A percentile compares a stretch with the other conserved stretches of the same genome.
Conservation (phyloP, 495 filamentous ascomycete genomes). For the Lophiostoma macrostomum region DNA sequence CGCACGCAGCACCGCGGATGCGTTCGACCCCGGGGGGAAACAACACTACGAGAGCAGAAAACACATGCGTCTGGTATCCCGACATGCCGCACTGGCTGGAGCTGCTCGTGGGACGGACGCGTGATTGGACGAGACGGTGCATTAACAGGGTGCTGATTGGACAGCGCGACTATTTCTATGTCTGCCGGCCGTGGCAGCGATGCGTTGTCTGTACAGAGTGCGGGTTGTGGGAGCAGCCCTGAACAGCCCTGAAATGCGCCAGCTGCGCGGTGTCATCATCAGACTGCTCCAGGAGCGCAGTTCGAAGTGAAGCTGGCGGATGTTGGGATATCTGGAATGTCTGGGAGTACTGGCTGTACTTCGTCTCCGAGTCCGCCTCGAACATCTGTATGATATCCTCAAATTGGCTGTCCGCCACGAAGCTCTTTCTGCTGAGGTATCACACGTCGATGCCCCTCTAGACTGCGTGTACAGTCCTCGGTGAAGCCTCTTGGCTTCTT, state of each 20-base stretch:
- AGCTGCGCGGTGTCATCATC: conserved; percentile 16
- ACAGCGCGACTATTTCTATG: not conserved
- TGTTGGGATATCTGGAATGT: too few relatives aligned
- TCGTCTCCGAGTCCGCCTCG: too few relatives aligned
- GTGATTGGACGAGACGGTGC: conserved; percentile 12
- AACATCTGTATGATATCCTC: too few relatives aligned
- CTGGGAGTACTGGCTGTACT: too few relatives aligned
- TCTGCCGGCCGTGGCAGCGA: conserved; percentile 19
- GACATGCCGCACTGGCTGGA: conserved; percentile 11
- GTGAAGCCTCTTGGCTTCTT: too few relatives aligned
- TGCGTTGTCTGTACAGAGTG: conserved; percentile 30
- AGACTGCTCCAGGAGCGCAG: not conserved
- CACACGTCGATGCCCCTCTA: too few relatives aligned
- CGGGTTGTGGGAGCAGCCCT: not conserved
- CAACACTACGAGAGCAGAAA: conserved; percentile 2
- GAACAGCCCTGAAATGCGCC: conserved; percentile 8
- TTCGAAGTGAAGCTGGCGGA: conserved; percentile 6
- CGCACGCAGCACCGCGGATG: not conserved
- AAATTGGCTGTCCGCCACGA: too few relatives aligned
- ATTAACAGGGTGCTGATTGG: conserved; percentile 13
- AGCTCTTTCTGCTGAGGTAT: too few relatives aligned
- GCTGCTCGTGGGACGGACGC: not conserved
- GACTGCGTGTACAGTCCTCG: too few relatives aligned
- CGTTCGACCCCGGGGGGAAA: too few relatives aligned
- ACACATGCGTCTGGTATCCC: not conserved